Conservation (phyloP, 306 rosid species). For the Quercus suber region DNA sequence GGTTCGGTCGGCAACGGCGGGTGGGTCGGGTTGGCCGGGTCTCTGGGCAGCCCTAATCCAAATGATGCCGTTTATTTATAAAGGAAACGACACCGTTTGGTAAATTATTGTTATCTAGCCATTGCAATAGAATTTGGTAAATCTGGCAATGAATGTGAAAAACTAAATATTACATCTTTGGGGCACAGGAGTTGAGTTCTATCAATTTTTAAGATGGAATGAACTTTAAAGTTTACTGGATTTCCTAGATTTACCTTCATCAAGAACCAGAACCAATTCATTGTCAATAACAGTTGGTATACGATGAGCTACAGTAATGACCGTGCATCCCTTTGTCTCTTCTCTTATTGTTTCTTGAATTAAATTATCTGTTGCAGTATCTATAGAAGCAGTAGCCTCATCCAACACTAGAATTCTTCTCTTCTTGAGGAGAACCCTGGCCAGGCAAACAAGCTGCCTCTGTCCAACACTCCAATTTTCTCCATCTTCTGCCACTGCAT, state of each 20-base stretch:
- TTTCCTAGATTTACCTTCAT: conserved; percentile 53
- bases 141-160: too few relatives aligned
- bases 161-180: background rate
- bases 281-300: conserved; percentile 82
- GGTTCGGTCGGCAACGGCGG: too few relatives aligned
- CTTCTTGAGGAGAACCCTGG: conserved; percentile 72
- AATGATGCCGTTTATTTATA: too few relatives aligned
- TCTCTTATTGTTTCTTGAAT: conserved; percentile 77
- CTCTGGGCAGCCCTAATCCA: too few relatives aligned
- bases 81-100: too few relatives aligned
- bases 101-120: too few relatives aligned
- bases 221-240: background rate
- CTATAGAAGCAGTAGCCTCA: conserved; percentile 96
- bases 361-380: conserved; percentile 68
- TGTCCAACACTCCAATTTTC: conserved; percentile 98
- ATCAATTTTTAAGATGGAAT: background rate
- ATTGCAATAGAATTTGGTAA: too few relatives aligned
- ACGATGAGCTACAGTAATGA: conserved; percentile 83
- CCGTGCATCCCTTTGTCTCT: conserved; percentile 76
- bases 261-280: conserved; percentile 79
- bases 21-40: too few relatives aligned
- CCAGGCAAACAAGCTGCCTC: conserved; percentile 93
- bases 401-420: conserved; percentile 75
- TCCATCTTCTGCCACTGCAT: conserved; percentile 86
- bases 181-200: background rate